phyloP scores from a whole-genome alignment of 2,329 filamentous ascomycete species.

The Aspergillus sojae region DNA sequence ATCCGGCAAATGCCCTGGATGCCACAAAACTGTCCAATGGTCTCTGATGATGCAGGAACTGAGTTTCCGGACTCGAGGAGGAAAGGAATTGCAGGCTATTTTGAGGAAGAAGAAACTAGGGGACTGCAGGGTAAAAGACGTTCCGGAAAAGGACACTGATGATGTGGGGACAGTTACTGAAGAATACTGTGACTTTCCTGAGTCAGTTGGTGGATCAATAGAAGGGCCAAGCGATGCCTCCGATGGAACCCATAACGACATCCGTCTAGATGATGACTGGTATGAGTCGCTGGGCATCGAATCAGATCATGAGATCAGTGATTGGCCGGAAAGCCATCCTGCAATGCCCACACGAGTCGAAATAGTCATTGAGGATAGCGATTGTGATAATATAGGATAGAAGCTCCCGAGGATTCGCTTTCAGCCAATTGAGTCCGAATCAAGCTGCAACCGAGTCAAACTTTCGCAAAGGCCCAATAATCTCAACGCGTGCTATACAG shows the following conservation, averaged over 20 bases:
- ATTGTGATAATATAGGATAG: slow-evolving; percentile 53
- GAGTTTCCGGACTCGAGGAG: slow-evolving; percentile 70
- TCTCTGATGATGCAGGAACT: slow-evolving; percentile 79
- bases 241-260: slow-evolving; percentile 26
- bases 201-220: slow-evolving; percentile 1
- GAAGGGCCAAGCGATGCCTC: slow-evolving; percentile 20
- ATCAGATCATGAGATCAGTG: slow-evolving; percentile 28
- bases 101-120: slow-evolving; percentile 60
- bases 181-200: neutral
- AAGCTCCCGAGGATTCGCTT: slow-evolving; percentile 12
- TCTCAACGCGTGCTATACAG: slow-evolving; percentile 35
- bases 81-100: slow-evolving; percentile 66
- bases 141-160: neutral
- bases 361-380: slow-evolving; percentile 58
- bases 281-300: slow-evolving; percentile 30
- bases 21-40: slow-evolving; percentile 68
- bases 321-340: slow-evolving; percentile 12
- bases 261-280: slow-evolving; percentile 38
- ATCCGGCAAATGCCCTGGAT: slow-evolving; percentile 71
- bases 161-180: neutral
- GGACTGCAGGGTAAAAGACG: slow-evolving; percentile 19
- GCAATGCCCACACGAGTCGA: slow-evolving; percentile 31
- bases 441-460: slow-evolving; percentile 32
- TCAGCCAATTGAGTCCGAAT: neutral
- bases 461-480: slow-evolving; percentile 37